Evolutionary conservation across 2,329 filamentous ascomycete species (phyloP).

Genomic region (Cytospora schulzeri): DNA sequence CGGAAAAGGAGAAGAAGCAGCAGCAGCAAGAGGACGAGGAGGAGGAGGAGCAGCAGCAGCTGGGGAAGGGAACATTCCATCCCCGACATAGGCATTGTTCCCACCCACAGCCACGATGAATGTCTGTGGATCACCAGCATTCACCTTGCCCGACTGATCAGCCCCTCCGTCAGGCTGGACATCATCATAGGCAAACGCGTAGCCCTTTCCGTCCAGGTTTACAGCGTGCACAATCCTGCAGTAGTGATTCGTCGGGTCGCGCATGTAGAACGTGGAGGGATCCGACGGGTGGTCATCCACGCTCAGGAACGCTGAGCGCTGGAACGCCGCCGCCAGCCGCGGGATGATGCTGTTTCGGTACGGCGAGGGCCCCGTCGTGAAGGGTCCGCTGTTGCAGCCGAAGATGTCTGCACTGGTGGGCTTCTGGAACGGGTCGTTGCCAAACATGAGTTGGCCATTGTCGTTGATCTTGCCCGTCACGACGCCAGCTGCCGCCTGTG

Average conservation of each 20-base stretch:
- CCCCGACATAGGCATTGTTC: constrained; percentile 33
- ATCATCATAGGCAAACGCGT: constrained; percentile 65
- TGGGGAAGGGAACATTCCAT: constrained; percentile 11
- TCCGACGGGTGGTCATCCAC: constrained; percentile 45
- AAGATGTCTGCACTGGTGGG: constrained; percentile 67
- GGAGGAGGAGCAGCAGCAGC: background rate
- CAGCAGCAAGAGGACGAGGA: background rate
- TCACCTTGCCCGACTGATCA: constrained; percentile 59
- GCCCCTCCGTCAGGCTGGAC: constrained; percentile 53
- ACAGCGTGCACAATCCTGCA: constrained; percentile 56
- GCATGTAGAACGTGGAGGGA: constrained; percentile 41
- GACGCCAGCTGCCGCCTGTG: constrained; percentile 61
- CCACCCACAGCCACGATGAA: constrained; percentile 57
- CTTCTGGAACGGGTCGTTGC: constrained; percentile 50
- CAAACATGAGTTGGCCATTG: constrained; percentile 43
- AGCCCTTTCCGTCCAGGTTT: constrained; percentile 57
- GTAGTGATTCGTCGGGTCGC: constrained; percentile 59
- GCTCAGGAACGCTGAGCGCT: constrained; percentile 54
- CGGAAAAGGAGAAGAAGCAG: background rate
- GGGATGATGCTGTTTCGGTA: constrained; percentile 50
- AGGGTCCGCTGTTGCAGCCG: constrained; percentile 65
- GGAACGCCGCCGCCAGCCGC: constrained; percentile 51
- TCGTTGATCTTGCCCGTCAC: constrained; percentile 52
- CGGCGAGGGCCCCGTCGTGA: constrained; percentile 46
- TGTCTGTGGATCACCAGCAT: constrained; percentile 50